Evolutionary conservation across 2,329 filamentous ascomycete genomes (phyloP), one percentile per base, ranked within the genome.

Genomic region (Trichophyton verrucosum): DNA sequence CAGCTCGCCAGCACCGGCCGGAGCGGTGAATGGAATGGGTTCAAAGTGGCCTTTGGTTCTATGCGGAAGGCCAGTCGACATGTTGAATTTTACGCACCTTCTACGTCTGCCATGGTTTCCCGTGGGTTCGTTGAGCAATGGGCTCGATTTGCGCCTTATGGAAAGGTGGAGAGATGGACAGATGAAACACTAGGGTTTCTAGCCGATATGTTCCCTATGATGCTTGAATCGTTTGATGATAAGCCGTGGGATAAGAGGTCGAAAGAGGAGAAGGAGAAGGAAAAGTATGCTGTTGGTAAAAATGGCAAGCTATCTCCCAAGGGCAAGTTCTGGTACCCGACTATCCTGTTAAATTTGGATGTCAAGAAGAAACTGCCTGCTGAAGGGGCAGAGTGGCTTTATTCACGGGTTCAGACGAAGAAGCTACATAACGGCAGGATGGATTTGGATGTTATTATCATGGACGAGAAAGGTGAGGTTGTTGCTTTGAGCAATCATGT

Each of bases 261-360:
- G 0, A 63, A 62, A 40, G 58, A 27, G 63, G 65, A 71, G 3
- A 66, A 68, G 51, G 66, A 66, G 0, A 63, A 62, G 38, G 58
- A 27, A 63, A 15, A 38, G 33, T 38, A 38, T 38, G 33, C 33
- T 38, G 33, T 38, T 38, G 33, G 33, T 38, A 38, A 38, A 51
- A 61, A 70, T 58, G 67, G 70, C 44, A 57, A 67, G 47, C 69
- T 68, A 42, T 72, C 73, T 2, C 64, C 69, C 36, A 60, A 36
- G 64, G 63, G 64, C 69, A 74, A 59, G 71, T 84, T 83, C 66
- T 91, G 87, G 88, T 90, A 89, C 70, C 88, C 88, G 0, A 95
- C 89, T 0, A 72, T 95, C 1, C 75, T 85, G 17, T 73, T 94
- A 69, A 90, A 88, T 69, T 68, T 95, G 22, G 89, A 95, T 64